These are phyloP conservation scores for Fusarium transvaalense DNA, from an alignment of 2,329 filamentous ascomycete genomes.

Conservation along the genomic window DNA sequence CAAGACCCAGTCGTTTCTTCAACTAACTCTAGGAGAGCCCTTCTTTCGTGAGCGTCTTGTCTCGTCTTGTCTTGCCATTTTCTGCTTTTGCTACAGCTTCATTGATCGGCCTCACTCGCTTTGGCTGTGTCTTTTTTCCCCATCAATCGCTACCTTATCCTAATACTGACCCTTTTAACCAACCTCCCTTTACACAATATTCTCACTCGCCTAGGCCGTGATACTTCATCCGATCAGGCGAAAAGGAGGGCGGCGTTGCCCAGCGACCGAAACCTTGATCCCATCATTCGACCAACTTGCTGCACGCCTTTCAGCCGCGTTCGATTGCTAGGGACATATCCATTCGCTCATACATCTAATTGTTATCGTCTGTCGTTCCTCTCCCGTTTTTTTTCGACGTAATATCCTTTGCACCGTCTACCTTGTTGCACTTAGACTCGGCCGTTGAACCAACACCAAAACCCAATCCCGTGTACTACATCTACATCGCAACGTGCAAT, in stretches of 20 bases:
- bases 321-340: constrained; percentile 21
- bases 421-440: constrained; percentile 22
- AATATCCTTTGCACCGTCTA: constrained; percentile 8
- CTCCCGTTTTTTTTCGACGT: constrained; percentile 7
- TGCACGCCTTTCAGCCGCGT: constrained; percentile 31
- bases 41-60: constrained; percentile 41
- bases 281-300: constrained; percentile 34
- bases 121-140: constrained; percentile 59
- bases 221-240: constrained; percentile 33
- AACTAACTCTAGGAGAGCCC: constrained; percentile 43
- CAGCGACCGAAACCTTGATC: constrained; percentile 46
- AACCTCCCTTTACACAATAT: constrained; percentile 24
- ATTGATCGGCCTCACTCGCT: constrained; percentile 68
- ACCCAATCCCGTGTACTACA: constrained; percentile 27
- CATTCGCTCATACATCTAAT: constrained; percentile 40
- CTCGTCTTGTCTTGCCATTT: constrained; percentile 36
- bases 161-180: constrained; percentile 26
- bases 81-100: constrained; percentile 35
- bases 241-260: constrained; percentile 51
- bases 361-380: constrained; percentile 28
- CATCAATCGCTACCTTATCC: constrained; percentile 53
- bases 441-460: constrained; percentile 18
- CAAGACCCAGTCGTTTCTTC: constrained; percentile 47
- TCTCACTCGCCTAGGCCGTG: constrained; percentile 31
- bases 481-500: constrained; percentile 31